Evolutionary conservation across 768 basidiomycete genomes (phyloP).

Genomic region (Gymnopilus dilepis): DNA sequence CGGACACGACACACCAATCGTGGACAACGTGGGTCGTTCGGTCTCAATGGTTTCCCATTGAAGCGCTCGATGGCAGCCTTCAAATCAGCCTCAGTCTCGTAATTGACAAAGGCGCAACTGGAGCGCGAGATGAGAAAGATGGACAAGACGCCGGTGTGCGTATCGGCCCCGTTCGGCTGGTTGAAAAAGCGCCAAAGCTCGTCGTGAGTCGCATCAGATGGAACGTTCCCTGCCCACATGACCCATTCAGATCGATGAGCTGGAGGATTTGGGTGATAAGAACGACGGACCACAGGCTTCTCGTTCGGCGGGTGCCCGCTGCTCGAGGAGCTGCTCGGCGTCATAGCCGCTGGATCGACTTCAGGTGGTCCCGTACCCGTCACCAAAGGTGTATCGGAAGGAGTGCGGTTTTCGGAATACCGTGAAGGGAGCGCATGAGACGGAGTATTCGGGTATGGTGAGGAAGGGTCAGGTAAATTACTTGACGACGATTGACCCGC

Average conservation of each 20-base stretch:
- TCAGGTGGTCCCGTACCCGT: conserved; percentile 6
- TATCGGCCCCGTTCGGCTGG: conserved; percentile 20
- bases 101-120: conserved; percentile 94
- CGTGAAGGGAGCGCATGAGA: conserved; percentile 7
- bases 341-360: not conserved
- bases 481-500: conserved; percentile 26
- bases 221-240: conserved; percentile 96
- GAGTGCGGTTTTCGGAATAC: conserved; percentile 11
- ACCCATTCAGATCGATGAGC: conserved; percentile 88
- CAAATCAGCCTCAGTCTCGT: conserved; percentile 64
- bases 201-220: conserved; percentile 79
- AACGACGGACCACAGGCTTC: conserved; percentile 46
- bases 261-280: conserved; percentile 75
- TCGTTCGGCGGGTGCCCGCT: conserved; percentile 26
- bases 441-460: conserved; percentile 6
- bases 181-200: conserved; percentile 90
- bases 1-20: conserved; percentile 84
- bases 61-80: conserved; percentile 71
- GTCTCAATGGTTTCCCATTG: conserved; percentile 73
- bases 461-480: conserved; percentile 17
- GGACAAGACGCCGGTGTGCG: conserved; percentile 68
- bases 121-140: conserved; percentile 96
- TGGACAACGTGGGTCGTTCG: conserved; percentile 74
- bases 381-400: conserved; percentile 16
- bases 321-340: conserved; percentile 19